A percentile compares a stretch with the other conserved stretches of the same genome.
Conservation (phyloP, 1,284 basidiomycete genomes). For the Schizophyllum commune region DNA sequence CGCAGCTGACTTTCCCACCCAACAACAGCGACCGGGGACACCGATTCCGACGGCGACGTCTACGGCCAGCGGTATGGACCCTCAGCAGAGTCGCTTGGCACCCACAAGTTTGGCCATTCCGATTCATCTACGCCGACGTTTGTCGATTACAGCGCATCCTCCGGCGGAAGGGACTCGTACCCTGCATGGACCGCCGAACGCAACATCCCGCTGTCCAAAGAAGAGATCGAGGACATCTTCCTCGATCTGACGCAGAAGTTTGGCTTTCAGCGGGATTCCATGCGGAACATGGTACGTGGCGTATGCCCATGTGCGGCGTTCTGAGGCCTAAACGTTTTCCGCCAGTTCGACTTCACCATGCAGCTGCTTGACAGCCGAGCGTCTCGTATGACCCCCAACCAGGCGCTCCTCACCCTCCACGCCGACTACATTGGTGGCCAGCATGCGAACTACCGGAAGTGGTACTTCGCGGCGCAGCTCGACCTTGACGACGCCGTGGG, state of each 20-base stretch:
- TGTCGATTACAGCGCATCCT: slow-evolving; percentile 35
- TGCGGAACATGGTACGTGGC: slow-evolving; percentile 77
- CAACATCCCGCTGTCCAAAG: slow-evolving; percentile 93
- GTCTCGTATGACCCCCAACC: slow-evolving; percentile 96
- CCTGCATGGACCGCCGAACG: slow-evolving; percentile 92
- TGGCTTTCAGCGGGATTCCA: slow-evolving; percentile 92
- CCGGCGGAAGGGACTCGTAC: slow-evolving; percentile 58
- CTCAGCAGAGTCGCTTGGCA: slow-evolving; percentile 12
- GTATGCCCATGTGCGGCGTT: slow-evolving; percentile 3
- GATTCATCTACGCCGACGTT: slow-evolving; percentile 47
- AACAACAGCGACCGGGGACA: slow-evolving; percentile 33
- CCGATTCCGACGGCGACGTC: slow-evolving; percentile 35
- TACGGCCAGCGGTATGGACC: slow-evolving; percentile 10
- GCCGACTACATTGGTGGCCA: slow-evolving; percentile 99
- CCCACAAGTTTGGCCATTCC: slow-evolving; percentile 21
- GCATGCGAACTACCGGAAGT: slow-evolving; percentile 95
- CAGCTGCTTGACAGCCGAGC: slow-evolving; percentile 94
- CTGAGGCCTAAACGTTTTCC: slow-evolving; percentile 6
- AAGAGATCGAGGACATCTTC: slow-evolving; percentile 99
- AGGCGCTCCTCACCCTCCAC: slow-evolving; percentile 91
- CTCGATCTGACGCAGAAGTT: slow-evolving; percentile 98
- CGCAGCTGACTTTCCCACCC: slow-evolving; percentile 59
- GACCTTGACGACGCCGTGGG: slow-evolving; percentile 98
- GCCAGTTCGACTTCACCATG: slow-evolving; percentile 95
- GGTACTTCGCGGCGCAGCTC: slow-evolving; percentile 99